Evolutionary conservation across 129 eudicot species (phyloP).

Genomic region (Artemisia tridentata): DNA sequence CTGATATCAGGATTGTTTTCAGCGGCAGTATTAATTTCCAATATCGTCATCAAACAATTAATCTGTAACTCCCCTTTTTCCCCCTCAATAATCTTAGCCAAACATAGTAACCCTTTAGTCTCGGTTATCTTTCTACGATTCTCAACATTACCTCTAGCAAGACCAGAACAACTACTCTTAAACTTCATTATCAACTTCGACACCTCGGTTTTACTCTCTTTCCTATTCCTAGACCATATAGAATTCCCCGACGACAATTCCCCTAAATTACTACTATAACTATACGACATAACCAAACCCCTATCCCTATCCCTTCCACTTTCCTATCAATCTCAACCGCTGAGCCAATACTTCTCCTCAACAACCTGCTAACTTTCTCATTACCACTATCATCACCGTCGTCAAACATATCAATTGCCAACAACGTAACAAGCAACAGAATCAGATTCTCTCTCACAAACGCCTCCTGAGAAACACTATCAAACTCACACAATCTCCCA

Average conservation of each 20-base stretch:
- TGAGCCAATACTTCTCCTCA: slow-evolving; percentile 29
- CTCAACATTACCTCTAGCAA: slow-evolving; percentile 47
- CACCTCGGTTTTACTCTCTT: slow-evolving; percentile 35
- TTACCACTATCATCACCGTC: slow-evolving; percentile 27
- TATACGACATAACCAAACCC: neutral
- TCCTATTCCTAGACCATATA: slow-evolving; percentile 18
- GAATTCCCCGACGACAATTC: slow-evolving; percentile 17
- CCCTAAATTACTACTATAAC: slow-evolving; percentile 16
- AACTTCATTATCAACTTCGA: slow-evolving; percentile 41
- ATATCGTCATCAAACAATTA: slow-evolving; percentile 50
- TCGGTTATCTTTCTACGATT: slow-evolving; percentile 49
- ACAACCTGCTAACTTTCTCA: neutral
- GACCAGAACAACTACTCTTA: slow-evolving; percentile 50
- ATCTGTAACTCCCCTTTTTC: slow-evolving; percentile 47
- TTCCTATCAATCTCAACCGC: slow-evolving; percentile 36
- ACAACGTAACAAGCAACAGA: slow-evolving; percentile 43
- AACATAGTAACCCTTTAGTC: slow-evolving; percentile 48
- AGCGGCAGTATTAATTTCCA: slow-evolving; percentile 58
- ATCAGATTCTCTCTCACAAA: slow-evolving; percentile 58
- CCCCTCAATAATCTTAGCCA: slow-evolving; percentile 55
- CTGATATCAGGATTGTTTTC: slow-evolving; percentile 52
- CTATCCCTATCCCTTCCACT: slow-evolving; percentile 1
- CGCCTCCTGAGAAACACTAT: slow-evolving; percentile 37
- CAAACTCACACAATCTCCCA: slow-evolving; percentile 44
- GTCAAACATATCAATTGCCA: slow-evolving; percentile 46